Conservation (phyloP, 106 monocot species). For the Xerophyta viscosa region DNA sequence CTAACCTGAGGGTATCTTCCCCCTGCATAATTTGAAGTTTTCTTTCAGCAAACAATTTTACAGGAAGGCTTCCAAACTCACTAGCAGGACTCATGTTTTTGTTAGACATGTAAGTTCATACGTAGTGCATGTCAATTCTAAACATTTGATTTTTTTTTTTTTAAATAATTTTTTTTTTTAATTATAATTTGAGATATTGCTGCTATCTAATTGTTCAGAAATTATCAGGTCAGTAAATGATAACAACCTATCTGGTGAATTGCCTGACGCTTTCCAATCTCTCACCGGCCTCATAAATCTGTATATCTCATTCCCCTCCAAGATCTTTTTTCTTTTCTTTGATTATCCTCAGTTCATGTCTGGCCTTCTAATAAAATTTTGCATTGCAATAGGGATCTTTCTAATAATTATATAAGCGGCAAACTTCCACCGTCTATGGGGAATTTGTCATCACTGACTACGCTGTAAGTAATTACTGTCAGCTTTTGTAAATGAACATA, state of each 20-base stretch:
- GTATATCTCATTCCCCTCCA: slow-evolving; percentile 28
- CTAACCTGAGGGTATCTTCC: slow-evolving; percentile 1
- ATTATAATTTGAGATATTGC: too few relatives aligned
- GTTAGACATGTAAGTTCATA: slow-evolving; percentile 59
- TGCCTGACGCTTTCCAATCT: slow-evolving; percentile 79
- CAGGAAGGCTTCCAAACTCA: slow-evolving; percentile 78
- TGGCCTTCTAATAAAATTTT: neutral
- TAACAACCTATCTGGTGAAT: slow-evolving; percentile 71
- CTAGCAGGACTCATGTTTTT: slow-evolving; percentile 55
- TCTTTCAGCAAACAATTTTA: slow-evolving; percentile 88
- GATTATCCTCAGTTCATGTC: neutral
- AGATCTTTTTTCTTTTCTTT: neutral
- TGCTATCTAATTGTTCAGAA: too few relatives aligned
- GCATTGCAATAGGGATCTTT: slow-evolving; percentile 61
- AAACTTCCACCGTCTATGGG: slow-evolving; percentile 75
- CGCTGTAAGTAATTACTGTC: slow-evolving; percentile 50
- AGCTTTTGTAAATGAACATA: neutral
- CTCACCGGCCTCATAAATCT: slow-evolving; percentile 76
- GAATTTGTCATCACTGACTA: slow-evolving; percentile 72
- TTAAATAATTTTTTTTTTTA: neutral
- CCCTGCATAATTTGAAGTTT: slow-evolving; percentile 46
- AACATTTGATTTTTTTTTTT: neutral
- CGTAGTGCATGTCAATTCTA: neutral
- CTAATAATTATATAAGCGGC: slow-evolving; percentile 75
- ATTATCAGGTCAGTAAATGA: slow-evolving; percentile 71